Evolutionary conservation across 768 basidiomycete species (phyloP), one percentile per base, ranked within the genome.

Genomic region (Serendipita vermifera): DNA sequence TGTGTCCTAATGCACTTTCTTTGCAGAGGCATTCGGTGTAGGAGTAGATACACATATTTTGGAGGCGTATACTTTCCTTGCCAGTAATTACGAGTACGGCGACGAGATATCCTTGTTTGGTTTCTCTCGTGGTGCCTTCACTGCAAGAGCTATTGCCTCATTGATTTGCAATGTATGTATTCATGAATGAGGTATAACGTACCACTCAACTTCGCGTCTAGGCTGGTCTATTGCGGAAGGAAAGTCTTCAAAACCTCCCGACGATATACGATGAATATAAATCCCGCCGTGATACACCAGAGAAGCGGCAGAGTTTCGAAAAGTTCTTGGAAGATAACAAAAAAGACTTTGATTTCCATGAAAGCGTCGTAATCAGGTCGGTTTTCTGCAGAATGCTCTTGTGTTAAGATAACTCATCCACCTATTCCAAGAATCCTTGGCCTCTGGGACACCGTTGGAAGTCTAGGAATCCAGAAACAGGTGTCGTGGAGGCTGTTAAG

Each of bases 391-490:
- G n/a, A 9, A 9, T n/a, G 35, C n/a, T n/a, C 9, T 9, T 36
- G n/a, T 9, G 9, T n/a, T 9, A 36, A 9, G n/a, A 36, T 9
- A 36, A 36, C 4, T 27, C 29, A 31, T 11, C 13, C 2, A 14
- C 20, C 15, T 35, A 51, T 4, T 46, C 35, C 9, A n/a, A 9
- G n/a, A 36, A 36, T 9, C 3, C n/a, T 62, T 3, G 61, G 59
- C 9, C 57, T 64, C 9, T 69, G 60, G 57, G 64, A 64, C 53
- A 65, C 64, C 3, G 67, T 68, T 14, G 60, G 55, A 29, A 31
- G 51, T 20, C 11, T 38, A 27, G 32, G 46, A 27, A 29, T 51
- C 29, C 46, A 22, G 26, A 15, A 29, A 31, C n/a, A 15, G n/a
- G n/a, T 15, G 22, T 27, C 32, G n/a, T 22, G 22, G 22, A 51